phyloP scores from a whole-genome alignment of 2,329 filamentous ascomycete genomes.

The Alternaria tenuissima region DNA sequence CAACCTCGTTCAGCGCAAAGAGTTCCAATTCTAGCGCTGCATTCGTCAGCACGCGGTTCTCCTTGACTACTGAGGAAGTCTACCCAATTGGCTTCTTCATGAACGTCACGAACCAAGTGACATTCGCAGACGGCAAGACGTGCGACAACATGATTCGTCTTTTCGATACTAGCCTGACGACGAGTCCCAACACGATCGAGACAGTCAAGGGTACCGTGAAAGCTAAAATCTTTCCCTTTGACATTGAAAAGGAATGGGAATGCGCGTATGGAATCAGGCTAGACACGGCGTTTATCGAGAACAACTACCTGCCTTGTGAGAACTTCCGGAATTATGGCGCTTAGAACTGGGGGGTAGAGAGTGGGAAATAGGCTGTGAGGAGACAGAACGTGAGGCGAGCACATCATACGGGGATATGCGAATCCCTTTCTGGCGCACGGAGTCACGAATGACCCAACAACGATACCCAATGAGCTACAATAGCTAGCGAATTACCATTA shows the following conservation, averaged over 20 bases:
- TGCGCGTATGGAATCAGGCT: constrained; percentile 47
- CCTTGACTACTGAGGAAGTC: constrained; percentile 18
- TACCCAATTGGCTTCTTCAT: constrained; percentile 56
- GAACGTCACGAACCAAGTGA: constrained; percentile 65
- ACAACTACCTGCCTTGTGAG: constrained; percentile 48
- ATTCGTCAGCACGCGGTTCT: constrained; percentile 30
- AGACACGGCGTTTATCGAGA: constrained; percentile 53
- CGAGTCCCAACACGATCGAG: constrained; percentile 41
- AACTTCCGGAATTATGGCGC: constrained; percentile 40
- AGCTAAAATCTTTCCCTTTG: constrained; percentile 42
- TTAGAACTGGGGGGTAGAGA: not conserved
- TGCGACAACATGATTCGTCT: constrained; percentile 58
- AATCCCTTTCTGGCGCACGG: not conserved
- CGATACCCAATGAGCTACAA: not conserved
- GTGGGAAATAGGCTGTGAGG: not conserved
- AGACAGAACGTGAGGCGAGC: not conserved
- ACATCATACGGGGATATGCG: not conserved
- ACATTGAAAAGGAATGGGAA: constrained; percentile 37
- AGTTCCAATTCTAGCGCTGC: constrained; percentile 28
- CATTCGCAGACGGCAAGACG: constrained; percentile 52
- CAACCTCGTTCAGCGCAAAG: constrained; percentile 32
- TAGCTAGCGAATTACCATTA: not conserved
- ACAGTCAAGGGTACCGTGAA: constrained; percentile 45
- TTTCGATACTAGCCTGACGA: constrained; percentile 58
- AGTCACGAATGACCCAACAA: not conserved